Evolutionary conservation across 805 yeast genomes (phyloP), one percentile per base, ranked within the genome.

Genomic region (Candida pini): DNA sequence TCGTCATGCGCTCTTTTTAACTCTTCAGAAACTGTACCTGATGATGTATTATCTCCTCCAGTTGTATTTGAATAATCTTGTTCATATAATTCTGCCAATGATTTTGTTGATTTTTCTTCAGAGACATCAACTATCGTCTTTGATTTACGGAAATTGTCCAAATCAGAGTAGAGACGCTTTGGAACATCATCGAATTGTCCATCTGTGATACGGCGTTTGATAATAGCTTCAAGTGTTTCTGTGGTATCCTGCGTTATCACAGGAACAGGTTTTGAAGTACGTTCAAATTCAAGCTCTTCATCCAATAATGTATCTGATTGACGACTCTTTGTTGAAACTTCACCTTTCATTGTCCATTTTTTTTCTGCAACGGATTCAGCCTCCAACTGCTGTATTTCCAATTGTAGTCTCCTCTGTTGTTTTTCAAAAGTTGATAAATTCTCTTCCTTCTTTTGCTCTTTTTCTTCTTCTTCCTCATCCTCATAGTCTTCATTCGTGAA

Each of bases 261-360:
- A 0, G 98, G 98, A 4, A 88, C 97, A 0, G 98, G 96, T 51
- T 90, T 90, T 7, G 96, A 78, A 6, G 88, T 85, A 51, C 97
- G 74, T 49, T 90, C 98, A 52, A 90, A 92, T 46, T 88, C 94
- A 35, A 90, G 64, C 27, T 73, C 87, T 49, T 84, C 95, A 28
- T 79, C 81, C 38, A 92, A 59, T 26, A 92, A 66, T 2, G 97
- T 81, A 63, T 92, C 96, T 28, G 68, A 66, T 6, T 95, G 95
- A 54, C 98, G 72, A 45, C 81, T 82, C 42, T 72, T 76, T 2
- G 88, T 84, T 38, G 73, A 72, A 2, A 86, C 88, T 62, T 92
- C 98, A 62, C 98, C 98, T 49, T 79, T 82, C 75, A 90, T 71
- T 6, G 95, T 78, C 98, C 98, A 90, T 50, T 78, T 78, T 64